phyloP scores from a whole-genome alignment of 352 stramenopile genomes.

The Pythium graminicola region DNA sequence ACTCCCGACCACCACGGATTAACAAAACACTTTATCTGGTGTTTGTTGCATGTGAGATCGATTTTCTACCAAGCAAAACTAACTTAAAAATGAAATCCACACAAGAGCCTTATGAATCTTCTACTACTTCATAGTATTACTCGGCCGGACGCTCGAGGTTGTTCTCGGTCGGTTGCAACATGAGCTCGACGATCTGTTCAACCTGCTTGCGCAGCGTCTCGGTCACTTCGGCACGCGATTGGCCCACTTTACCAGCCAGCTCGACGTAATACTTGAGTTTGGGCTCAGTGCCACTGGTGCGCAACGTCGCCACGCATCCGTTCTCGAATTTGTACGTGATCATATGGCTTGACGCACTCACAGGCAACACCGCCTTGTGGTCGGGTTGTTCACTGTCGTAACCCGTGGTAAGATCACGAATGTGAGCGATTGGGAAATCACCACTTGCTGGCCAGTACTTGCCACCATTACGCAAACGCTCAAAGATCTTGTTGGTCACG shows the following conservation, averaged over 20 bases:
- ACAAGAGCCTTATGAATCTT: not conserved
- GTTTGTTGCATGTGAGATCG: too few relatives aligned
- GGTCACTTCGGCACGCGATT: conserved; percentile 56
- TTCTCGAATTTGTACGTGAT: conserved; percentile 96
- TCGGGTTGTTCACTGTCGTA: conserved; percentile 85
- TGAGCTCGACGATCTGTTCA: conserved; percentile 65
- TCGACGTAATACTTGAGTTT: conserved; percentile 99
- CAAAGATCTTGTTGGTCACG: conserved; percentile 87
- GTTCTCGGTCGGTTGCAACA: conserved; percentile 79
- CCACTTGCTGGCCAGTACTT: conserved; percentile 82
- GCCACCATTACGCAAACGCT: conserved; percentile 86
- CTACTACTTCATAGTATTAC: conserved; percentile 17
- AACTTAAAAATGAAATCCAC: conserved; percentile 7
- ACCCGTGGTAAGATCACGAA: conserved; percentile 87
- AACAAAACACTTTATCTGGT: too few relatives aligned
- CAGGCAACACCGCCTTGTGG: conserved; percentile 88
- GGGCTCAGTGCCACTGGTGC: conserved; percentile 97
- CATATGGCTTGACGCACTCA: conserved; percentile 92
- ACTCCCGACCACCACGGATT: conserved; percentile 27
- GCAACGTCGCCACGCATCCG: conserved; percentile 94
- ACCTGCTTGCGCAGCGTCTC: conserved; percentile 56
- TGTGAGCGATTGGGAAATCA: conserved; percentile 66
- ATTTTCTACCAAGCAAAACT: not conserved
- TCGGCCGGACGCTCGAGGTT: conserved; percentile 50
- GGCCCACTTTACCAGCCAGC: conserved; percentile 58